Evolutionary conservation across 2,329 filamentous ascomycete species (phyloP), one percentile per base, ranked within the genome.

Genomic region (Epichloe aotearoae): DNA sequence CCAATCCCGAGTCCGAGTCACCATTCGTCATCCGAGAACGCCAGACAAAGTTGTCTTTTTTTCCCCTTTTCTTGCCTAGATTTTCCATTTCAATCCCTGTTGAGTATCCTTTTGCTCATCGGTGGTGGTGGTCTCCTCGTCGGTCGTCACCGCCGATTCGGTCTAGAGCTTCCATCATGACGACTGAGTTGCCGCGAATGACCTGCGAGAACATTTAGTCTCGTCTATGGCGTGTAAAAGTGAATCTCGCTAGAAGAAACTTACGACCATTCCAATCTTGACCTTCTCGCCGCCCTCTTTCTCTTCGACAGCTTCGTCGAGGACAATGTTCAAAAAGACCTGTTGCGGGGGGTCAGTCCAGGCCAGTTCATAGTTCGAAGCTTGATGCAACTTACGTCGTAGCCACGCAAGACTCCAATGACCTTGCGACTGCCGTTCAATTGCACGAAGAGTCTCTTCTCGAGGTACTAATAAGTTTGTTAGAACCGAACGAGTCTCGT

Each of bases 341-440:
- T 96, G 45, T 11, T 2, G 15, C 14, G n/a, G 2, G 15, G 6
- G 10, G 33, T 54, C 43, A 53, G 52, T 11, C n/a, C 17, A n/a
- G 34, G 3, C 11, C 11, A 14, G 20, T 47, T 17, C 36, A 5
- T 40, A 23, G 7, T 19, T 23, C 12, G 3, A 1, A 11, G 3
- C 2, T 14, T 3, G 41, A 42, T 3, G n/a, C 39, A 46, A 62
- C 84, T 58, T 73, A 96, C 93, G 82, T 98, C 93, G 70, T 97
- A 98, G 53, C 93, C 93, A 57, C 93, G 84, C 52, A 98, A 79
- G 48, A 95, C 80, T 51, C 94, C 93, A 67, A 95, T 88, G 55
- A 98, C 91, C 72, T 95, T 97, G 68, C 93, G 86, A 69, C 90
- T 95, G 64, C 93, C 93, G 71, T 98, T 98, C 50, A 98, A 76